Percentiles rank a stretch among this genome's conserved stretches.
Conservation (phyloP, 768 basidiomycete genomes). For the Tricholoma bakamatsutake region DNA sequence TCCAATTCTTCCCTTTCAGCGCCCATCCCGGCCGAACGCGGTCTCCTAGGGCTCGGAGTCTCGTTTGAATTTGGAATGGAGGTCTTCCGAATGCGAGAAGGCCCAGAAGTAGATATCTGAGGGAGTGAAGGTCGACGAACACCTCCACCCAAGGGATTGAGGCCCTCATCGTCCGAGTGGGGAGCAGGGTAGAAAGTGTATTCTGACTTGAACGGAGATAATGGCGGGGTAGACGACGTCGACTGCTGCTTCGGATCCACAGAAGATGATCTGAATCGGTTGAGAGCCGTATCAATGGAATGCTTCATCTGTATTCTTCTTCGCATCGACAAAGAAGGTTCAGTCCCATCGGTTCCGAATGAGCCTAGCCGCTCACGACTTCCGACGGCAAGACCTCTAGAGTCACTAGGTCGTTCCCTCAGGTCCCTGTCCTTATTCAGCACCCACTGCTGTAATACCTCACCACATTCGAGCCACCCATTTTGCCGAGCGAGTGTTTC, state of each 20-base stretch:
- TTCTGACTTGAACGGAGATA: conserved; percentile 36
- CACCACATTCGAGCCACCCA: conserved; percentile 75
- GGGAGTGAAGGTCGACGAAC: conserved; percentile 69
- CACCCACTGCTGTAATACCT: conserved; percentile 63
- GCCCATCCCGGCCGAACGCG: conserved; percentile 68
- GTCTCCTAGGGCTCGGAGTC: conserved; percentile 39
- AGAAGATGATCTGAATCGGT: conserved; percentile 37
- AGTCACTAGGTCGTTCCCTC: conserved; percentile 37
- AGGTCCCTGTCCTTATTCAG: conserved; percentile 58
- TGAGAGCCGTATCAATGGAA: conserved; percentile 70
- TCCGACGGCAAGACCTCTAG: conserved; percentile 8
- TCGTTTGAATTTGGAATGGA: conserved; percentile 26
- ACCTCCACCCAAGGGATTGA: conserved; percentile 27
- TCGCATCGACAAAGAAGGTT: conserved; percentile 26
- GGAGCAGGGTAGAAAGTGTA: conserved; percentile 34
- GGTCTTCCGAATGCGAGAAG: conserved; percentile 28
- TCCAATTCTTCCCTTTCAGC: conserved; percentile 38
- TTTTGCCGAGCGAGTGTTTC: conserved; percentile 77
- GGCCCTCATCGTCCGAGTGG: conserved; percentile 25
- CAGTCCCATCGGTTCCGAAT: conserved; percentile 22
- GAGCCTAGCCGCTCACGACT: conserved; percentile 16
- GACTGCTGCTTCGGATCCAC: conserved; percentile 22
- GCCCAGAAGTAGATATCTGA: conserved; percentile 33
- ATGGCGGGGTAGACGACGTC: conserved; percentile 30
- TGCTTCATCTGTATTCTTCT: conserved; percentile 67